Percentiles rank a stretch among this genome's conserved stretches.
Conservation (phyloP, 306 rosid species). For the Urtica urens region DNA sequence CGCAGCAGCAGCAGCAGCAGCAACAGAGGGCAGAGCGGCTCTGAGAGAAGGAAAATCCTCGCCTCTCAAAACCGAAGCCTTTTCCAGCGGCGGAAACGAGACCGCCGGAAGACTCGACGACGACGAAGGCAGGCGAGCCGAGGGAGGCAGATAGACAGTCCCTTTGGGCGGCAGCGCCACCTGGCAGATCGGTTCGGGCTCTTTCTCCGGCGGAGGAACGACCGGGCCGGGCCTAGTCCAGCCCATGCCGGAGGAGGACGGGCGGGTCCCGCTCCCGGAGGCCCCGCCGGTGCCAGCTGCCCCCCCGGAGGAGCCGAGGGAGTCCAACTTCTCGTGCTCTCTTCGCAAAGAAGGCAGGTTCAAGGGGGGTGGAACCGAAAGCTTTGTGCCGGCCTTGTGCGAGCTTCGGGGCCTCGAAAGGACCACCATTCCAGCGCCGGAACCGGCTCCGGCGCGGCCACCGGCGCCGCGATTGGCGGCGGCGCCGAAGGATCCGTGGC, state of each 20-base stretch:
- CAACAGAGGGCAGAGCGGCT: slow-evolving; percentile 52
- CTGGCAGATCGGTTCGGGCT: slow-evolving; percentile 31
- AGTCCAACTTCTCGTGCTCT: slow-evolving; percentile 83
- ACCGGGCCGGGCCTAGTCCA: slow-evolving; percentile 77
- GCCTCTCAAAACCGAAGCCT: slow-evolving; percentile 56
- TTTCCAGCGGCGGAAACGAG: slow-evolving; percentile 24
- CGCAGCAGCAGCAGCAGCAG: slow-evolving; percentile 27
- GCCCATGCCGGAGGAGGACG: slow-evolving; percentile 69
- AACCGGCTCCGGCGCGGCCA: slow-evolving; percentile 21
- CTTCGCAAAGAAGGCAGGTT: slow-evolving; percentile 81
- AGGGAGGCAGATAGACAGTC: slow-evolving; percentile 50
- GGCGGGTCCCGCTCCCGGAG: slow-evolving; percentile 59
- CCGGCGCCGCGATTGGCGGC: slow-evolving; percentile 47
- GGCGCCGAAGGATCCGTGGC: slow-evolving; percentile 38
- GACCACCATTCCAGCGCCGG: slow-evolving; percentile 67
- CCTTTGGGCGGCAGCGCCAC: slow-evolving; percentile 31
- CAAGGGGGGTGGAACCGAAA: slow-evolving; percentile 99
- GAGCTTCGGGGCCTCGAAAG: slow-evolving; percentile 88
- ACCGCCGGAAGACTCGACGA: slow-evolving; percentile 20
- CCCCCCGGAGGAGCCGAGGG: slow-evolving; percentile 56
- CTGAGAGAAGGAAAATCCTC: slow-evolving; percentile 90
- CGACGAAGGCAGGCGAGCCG: slow-evolving; percentile 36
- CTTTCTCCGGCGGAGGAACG: slow-evolving; percentile 38
- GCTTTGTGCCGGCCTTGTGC: slow-evolving; percentile 81
- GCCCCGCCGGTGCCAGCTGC: slow-evolving; percentile 46